Conservation (phyloP, 257 asterid genomes). For the Jacaranda copaia region DNA sequence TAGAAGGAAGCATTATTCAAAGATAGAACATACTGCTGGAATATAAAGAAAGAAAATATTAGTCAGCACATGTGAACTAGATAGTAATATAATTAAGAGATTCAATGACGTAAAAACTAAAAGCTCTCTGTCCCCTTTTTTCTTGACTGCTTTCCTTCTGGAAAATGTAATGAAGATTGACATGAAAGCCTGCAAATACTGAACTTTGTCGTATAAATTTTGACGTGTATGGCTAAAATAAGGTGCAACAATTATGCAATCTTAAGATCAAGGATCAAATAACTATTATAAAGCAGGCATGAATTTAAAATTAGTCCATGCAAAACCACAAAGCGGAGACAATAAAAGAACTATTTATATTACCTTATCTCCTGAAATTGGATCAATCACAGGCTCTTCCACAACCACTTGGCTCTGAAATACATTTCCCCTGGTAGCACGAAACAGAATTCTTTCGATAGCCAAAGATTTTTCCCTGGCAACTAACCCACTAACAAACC, state of each 20-base stretch:
- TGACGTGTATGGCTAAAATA: background rate
- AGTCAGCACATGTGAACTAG: background rate
- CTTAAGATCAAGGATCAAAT: background rate
- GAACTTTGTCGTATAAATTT: background rate
- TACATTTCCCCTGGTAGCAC: slow-evolving; percentile 78
- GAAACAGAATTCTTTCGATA: slow-evolving; percentile 70
- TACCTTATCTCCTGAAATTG: slow-evolving; percentile 63
- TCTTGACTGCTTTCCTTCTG: background rate
- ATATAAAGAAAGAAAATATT: background rate
- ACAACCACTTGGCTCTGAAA: slow-evolving; percentile 58
- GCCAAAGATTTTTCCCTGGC: slow-evolving; percentile 61
- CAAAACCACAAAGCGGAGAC: slow-evolving; percentile 17
- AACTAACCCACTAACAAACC: slow-evolving; percentile 70
- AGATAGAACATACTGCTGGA: background rate
- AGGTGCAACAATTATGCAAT: background rate
- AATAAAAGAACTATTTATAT: slow-evolving; percentile 31
- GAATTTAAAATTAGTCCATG: background rate
- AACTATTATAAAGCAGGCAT: background rate
- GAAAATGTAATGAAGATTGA: background rate
- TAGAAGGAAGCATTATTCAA: slow-evolving; percentile 14
- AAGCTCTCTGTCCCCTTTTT: background rate
- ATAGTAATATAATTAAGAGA: slow-evolving; percentile 11
- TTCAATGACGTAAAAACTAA: background rate
- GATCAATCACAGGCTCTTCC: slow-evolving; percentile 64
- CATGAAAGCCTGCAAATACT: background rate